Evolutionary conservation across 768 basidiomycete species (phyloP).

Genomic region (Kockovaella imperatae): DNA sequence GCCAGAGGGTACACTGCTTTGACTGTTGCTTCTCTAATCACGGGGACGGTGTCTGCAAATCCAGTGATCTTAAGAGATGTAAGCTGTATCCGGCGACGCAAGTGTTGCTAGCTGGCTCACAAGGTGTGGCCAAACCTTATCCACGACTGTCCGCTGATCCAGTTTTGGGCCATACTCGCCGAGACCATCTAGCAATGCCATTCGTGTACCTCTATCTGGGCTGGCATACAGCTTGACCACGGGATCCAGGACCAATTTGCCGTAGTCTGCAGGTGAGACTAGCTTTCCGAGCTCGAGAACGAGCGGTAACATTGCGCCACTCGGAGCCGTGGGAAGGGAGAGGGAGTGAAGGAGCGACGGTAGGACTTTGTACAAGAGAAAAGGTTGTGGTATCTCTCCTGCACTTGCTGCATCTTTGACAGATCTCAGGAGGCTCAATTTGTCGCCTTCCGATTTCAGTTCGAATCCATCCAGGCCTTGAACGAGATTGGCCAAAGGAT

Average conservation of each 20-base stretch:
- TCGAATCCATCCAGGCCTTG: slow-evolving; percentile 77
- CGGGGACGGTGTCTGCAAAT: slow-evolving; percentile 85
- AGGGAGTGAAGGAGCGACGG: slow-evolving; percentile 58
- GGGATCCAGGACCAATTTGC: slow-evolving; percentile 61
- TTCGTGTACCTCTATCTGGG: slow-evolving; percentile 85
- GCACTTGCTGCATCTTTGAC: slow-evolving; percentile 62
- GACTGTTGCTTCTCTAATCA: slow-evolving; percentile 89
- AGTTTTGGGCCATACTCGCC: slow-evolving; percentile 76
- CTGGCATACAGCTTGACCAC: slow-evolving; percentile 76
- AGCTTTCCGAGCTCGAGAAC: slow-evolving; percentile 71
- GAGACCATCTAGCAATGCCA: slow-evolving; percentile 84
- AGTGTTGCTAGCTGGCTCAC: slow-evolving; percentile 51
- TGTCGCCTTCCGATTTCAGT: slow-evolving; percentile 72
- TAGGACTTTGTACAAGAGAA: slow-evolving; percentile 73
- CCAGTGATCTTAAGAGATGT: slow-evolving; percentile 70
- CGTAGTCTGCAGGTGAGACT: slow-evolving; percentile 58
- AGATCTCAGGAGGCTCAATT: slow-evolving; percentile 60
- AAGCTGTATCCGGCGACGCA: background rate
- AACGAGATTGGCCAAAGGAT: slow-evolving; percentile 76
- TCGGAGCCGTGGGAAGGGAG: slow-evolving; percentile 37
- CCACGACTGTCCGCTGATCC: slow-evolving; percentile 72
- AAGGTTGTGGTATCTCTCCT: slow-evolving; percentile 74
- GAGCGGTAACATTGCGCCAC: slow-evolving; percentile 71
- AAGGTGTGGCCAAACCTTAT: slow-evolving; percentile 87
- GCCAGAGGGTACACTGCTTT: slow-evolving; percentile 77